These are phyloP conservation scores for Anethum foeniculum DNA, from an alignment of 140 eudicot genomes.

Conservation along the genomic window DNA sequence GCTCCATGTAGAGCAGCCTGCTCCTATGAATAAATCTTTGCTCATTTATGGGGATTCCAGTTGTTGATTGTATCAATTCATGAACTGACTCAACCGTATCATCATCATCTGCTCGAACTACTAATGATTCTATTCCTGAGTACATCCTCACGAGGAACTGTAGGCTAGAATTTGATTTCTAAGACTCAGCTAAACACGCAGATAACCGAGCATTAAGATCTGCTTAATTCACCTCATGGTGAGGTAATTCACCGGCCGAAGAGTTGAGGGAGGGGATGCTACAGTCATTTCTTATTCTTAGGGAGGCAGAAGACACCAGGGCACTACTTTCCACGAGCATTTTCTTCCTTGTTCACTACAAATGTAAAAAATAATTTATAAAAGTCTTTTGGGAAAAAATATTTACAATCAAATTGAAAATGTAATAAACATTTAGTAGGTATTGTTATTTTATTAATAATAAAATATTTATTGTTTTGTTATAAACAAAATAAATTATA, in stretches of 20 bases:
- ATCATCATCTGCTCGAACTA: slow-evolving; percentile 26
- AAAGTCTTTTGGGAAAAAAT: no score
- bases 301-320: slow-evolving; percentile 19
- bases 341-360: no score
- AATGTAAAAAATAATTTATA: no score
- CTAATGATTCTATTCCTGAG: slow-evolving; percentile 30
- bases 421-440: no score
- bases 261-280: slow-evolving; percentile 11
- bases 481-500: no score
- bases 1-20: slow-evolving; percentile 62
- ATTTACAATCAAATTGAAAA: no score
- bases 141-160: slow-evolving; percentile 46
- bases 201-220: no score
- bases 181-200: background rate
- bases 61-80: slow-evolving; percentile 26
- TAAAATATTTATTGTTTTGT: no score
- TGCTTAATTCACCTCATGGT: no score
- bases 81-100: slow-evolving; percentile 36
- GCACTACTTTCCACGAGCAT: no score
- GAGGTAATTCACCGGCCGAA: background rate
- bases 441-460: no score
- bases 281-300: slow-evolving; percentile 23
- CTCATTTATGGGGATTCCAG: no score
- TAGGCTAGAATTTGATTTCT: slow-evolving; percentile 6
- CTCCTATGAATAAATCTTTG: slow-evolving; percentile 46